Evolutionary conservation across 2,329 filamentous ascomycete genomes (phyloP).

Genomic region (Leptoxyphium fumago): DNA sequence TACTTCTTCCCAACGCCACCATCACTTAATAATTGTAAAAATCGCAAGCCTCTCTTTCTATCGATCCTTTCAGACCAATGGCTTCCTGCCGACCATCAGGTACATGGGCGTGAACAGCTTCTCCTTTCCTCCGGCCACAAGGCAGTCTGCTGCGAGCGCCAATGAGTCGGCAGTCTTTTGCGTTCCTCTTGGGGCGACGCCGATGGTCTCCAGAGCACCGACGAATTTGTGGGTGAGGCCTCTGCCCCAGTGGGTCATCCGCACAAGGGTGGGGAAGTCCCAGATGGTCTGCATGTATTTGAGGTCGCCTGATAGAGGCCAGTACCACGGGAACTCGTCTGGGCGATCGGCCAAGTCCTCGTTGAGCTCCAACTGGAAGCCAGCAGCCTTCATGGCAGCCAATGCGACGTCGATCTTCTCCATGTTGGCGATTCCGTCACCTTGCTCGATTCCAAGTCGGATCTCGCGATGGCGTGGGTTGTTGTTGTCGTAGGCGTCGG

Average conservation of each 20-base stretch:
- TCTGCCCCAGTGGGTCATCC: constrained; percentile 80
- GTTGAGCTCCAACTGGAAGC: constrained; percentile 68
- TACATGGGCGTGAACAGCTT: constrained; percentile 99
- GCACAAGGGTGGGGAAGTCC: constrained; percentile 69
- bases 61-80: constrained; percentile 21
- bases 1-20: too few species aligned
- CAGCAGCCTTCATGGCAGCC: constrained; percentile 69
- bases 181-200: constrained; percentile 65
- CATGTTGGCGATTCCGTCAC: constrained; percentile 97
- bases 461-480: constrained; percentile 79
- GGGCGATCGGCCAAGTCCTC: constrained; percentile 72
- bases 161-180: constrained; percentile 92
- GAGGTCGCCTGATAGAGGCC: constrained; percentile 73
- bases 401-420: constrained; percentile 71
- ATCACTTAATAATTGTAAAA: too few species aligned
- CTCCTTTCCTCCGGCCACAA: constrained; percentile 74
- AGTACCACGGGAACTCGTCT: constrained; percentile 81
- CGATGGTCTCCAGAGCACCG: constrained; percentile 58
- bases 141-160: constrained; percentile 63
- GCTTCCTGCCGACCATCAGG: constrained; percentile 87
- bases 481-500: constrained; percentile 79
- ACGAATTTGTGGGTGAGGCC: constrained; percentile 61
- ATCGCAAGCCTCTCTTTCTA: too few species aligned
- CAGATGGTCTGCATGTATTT: constrained; percentile 66
- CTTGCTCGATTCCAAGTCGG: constrained; percentile 85